Base-by-base conservation (phyloP, 1,284 basidiomycete species). In the Sutorius eximius region DNA sequence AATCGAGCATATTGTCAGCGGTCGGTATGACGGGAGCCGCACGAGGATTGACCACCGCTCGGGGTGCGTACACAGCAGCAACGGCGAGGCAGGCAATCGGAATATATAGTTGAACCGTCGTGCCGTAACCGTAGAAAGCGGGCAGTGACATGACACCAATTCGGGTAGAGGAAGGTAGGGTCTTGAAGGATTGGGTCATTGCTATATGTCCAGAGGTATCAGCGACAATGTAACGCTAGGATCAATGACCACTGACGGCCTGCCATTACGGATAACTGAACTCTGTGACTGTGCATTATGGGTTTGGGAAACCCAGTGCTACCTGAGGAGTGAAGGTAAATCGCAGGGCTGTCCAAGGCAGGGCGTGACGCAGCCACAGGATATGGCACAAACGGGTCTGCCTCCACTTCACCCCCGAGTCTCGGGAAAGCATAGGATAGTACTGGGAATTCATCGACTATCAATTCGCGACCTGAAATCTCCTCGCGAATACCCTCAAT, bases 271-370 rank as follows among this genome's bases (percentile, higher is more conserved):
- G 50, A 36, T 3, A 62, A 34, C 27, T 57, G 51, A 12, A 45
- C 10, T 20, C 16, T 59, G 50, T 71, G 51, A 4, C 55, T 62
- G 20, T 59, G 54, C 2, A 60, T 48, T 8, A 72, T 72, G 7
- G 64, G 53, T 38, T 67, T 71, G 0, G 71, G 71, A 27, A 65
- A 68, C 16, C 71, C 71, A 0, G 71, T 73, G 49, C 71, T 73
- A 11, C 71, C 71, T 0, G 70, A 71, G 1, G 72, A 73, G 45
- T 72, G 72, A 24, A 66, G 29, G 36, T 68, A 71, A 4, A 66
- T 20, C 5, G 51, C 49, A 8, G 57, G 46, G 18, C 58, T 59
- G 6, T 61, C 50, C 30, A 53, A 16, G 8, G 53, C 41, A 7
- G 64, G 58, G 5, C 53, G 51, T 1, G 27, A 30, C 7, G n/a